Base-by-base conservation (phyloP, 2,329 filamentous ascomycete genomes). In the Colletotrichum nymphaeae region DNA sequence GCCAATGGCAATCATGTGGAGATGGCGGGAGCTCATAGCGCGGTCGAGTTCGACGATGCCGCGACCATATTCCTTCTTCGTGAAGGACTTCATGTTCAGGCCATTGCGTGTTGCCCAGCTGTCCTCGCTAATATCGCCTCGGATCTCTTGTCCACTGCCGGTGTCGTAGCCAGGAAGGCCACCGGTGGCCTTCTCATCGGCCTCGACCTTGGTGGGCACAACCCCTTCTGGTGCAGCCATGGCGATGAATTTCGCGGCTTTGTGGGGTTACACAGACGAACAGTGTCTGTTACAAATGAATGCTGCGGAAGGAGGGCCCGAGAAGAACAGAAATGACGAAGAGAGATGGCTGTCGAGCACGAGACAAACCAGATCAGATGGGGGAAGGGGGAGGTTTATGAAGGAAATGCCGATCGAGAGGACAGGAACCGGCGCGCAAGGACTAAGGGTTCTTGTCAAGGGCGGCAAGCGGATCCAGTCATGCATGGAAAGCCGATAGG, bases 1-100 rank as follows among this genome's bases (percentile, higher is more conserved):
- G 78, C 88, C 88, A 69, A 91, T 90, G 77, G 88, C 88, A 80
- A 91, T 91, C 89, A 91, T 90, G 82, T 91, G 87, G 75, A 91
- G 81, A 79, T 91, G 89, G 74, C 89, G 87, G 49, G 83, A 83
- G 83, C 88, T 87, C 84, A 91, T 88, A 76, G 82, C 78, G 55
- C 83, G 82, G 75, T 87, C 84, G 63, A 87, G 80, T 75, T 86
- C 80, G 64, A 76, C 63, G 26, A 75, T 30, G 24, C 75, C 75
- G 4, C 26, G 59, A 24, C 73, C 70, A 49, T 74, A 59, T 12
- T 75, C 74, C 52, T 78, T 78, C 74, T 77, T 80, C 77, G 80
- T 80, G 82, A 85, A 85, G 12, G 83, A 85, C n/a, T 82, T 77
- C n/a, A 79, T 22, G 77, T 80, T 84, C 55, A 85, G 63, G 55